Evolutionary conservation across 495 filamentous ascomycete genomes (phyloP).

Genomic region (Aspergillus incahuasiensis): DNA sequence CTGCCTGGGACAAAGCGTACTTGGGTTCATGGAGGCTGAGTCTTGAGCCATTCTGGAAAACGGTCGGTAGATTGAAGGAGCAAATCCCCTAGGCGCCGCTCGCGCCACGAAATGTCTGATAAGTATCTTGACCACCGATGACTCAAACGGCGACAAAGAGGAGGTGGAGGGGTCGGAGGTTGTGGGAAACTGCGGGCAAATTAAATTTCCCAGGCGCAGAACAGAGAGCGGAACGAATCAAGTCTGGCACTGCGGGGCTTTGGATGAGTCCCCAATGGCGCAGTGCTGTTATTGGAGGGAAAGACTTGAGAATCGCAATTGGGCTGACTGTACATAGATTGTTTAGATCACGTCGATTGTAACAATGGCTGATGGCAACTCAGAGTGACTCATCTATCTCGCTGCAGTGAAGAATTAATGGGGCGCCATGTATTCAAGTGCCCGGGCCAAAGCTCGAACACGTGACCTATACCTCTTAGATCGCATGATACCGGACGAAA

Average conservation of each 20-base stretch:
- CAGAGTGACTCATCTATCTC: background rate
- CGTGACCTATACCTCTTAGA: conserved; percentile 6
- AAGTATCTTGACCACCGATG: conserved; percentile 44
- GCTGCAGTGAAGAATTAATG: background rate
- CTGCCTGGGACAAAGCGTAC: conserved; percentile 29
- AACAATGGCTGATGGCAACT: background rate
- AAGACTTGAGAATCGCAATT: background rate
- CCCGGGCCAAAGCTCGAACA: conserved; percentile 6
- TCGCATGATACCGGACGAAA: background rate
- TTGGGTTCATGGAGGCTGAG: conserved; percentile 52
- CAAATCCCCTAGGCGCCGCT: conserved; percentile 46
- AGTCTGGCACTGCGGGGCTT: conserved; percentile 19
- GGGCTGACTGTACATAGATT: background rate
- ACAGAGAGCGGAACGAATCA: conserved; percentile 29
- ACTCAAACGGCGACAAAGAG: conserved; percentile 21
- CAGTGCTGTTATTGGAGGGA: conserved; percentile 11
- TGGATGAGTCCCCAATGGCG: conserved; percentile 12
- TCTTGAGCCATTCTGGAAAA: conserved; percentile 57
- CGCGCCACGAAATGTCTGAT: conserved; percentile 46
- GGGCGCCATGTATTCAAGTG: background rate
- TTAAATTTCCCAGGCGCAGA: conserved; percentile 28
- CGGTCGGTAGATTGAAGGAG: conserved; percentile 40
- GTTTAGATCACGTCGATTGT: background rate
- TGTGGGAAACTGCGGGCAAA: conserved; percentile 29
- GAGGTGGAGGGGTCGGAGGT: conserved; percentile 24